phyloP scores from a whole-genome alignment of 1,284 basidiomycete species.

The Takashimella tepidaria region DNA sequence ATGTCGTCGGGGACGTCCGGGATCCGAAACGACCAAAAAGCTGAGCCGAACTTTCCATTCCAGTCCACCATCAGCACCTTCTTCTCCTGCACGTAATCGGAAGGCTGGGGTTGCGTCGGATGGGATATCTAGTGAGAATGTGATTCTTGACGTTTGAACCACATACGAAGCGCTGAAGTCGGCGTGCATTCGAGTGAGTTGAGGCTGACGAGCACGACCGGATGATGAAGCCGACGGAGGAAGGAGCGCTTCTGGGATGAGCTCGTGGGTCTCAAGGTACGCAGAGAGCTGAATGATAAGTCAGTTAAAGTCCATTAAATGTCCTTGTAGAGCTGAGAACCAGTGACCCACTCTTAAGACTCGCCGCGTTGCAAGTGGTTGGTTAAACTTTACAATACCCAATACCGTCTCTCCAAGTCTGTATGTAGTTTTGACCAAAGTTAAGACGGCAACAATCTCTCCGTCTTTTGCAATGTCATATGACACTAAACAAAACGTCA shows the following conservation, averaged over 20 bases:
- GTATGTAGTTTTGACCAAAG: conserved; percentile 82
- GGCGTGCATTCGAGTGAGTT: conserved; percentile 60
- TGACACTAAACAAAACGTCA: conserved; percentile 56
- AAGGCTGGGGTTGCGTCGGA: conserved; percentile 82
- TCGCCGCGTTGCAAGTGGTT: conserved; percentile 53
- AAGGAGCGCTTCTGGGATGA: conserved; percentile 58
- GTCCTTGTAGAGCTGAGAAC: conserved; percentile 5
- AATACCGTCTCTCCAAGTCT: conserved; percentile 81
- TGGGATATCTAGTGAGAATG: conserved; percentile 83
- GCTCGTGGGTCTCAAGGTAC: conserved; percentile 77
- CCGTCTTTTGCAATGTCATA: conserved; percentile 91
- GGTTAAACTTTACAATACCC: conserved; percentile 81
- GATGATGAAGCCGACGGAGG: conserved; percentile 47
- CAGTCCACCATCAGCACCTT: conserved; percentile 57
- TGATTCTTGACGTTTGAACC: conserved; percentile 63
- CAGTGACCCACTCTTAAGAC: conserved; percentile 56
- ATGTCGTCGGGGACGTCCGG: conserved; percentile 45
- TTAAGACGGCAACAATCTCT: conserved; percentile 77
- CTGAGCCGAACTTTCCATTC: conserved; percentile 80
- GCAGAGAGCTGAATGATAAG: conserved; percentile 62
- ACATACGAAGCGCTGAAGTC: conserved; percentile 74
- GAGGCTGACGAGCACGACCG: conserved; percentile 23
- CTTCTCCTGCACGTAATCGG: conserved; percentile 50
- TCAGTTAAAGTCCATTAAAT: not conserved
- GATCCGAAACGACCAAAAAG: conserved; percentile 63